These are phyloP conservation scores for Nothomitra cinnamomea DNA, from an alignment of 2,329 filamentous ascomycete genomes.

Conservation along the genomic window DNA sequence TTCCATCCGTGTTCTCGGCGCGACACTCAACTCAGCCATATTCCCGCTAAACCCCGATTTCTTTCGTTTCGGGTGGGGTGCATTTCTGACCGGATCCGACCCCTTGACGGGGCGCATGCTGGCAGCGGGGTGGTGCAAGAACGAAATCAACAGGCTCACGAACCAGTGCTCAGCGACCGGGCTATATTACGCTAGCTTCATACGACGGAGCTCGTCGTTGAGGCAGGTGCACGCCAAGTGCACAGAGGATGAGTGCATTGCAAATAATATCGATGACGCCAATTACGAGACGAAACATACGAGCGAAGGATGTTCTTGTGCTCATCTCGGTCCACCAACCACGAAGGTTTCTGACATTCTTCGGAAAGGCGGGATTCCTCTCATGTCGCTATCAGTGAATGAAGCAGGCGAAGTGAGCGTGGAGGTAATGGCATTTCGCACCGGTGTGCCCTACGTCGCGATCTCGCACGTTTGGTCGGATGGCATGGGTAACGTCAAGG, in stretches of 20 bases:
- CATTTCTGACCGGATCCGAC: not conserved
- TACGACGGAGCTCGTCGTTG: not conserved
- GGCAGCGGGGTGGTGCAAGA: not conserved
- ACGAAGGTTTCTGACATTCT: not conserved
- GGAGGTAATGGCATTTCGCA: not conserved
- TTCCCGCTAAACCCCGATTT: not conserved
- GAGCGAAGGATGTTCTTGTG: not conserved
- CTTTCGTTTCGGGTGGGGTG: not conserved
- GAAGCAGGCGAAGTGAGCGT: not conserved
- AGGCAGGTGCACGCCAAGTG: not conserved
- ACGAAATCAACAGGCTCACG: not conserved
- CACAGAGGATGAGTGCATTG: not conserved
- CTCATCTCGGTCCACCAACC: not conserved
- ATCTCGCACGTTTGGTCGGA: conserved; percentile 1
- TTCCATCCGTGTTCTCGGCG: not conserved
- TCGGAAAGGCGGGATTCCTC: not conserved
- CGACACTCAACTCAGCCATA: not conserved
- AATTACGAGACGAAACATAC: not conserved
- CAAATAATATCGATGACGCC: not conserved
- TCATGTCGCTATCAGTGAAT: not conserved
- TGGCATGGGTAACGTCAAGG: not conserved
- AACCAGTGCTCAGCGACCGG: not conserved
- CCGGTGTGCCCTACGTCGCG: not conserved
- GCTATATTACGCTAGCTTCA: not conserved
- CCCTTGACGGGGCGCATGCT: not conserved